Evolutionary conservation across 495 filamentous ascomycete species (phyloP), one percentile per base, ranked within the genome.

Genomic region (Amniculicola lignicola): DNA sequence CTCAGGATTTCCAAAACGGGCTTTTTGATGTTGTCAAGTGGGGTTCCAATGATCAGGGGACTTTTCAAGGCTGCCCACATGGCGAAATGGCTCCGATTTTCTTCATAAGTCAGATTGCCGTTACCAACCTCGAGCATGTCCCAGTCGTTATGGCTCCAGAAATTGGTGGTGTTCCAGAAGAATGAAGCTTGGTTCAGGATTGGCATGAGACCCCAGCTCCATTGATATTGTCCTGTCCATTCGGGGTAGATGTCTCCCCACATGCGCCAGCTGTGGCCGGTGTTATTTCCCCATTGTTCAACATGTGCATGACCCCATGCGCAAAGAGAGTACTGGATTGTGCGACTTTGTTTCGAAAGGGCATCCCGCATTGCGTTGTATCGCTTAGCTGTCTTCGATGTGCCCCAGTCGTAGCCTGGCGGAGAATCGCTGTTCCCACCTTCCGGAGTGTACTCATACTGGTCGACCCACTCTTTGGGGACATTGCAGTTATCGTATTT

Each of bases 91-190:
- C 21, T 46, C 29, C 53, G 50, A 12, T 41, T 21, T 56, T 66
- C 63, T 18, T 54, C 59, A 50, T 54, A 49, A 5, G 47, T 66
- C 24, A 66, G 49, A 22, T 62, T 65, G 4, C 53, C 45, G 19
- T 60, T 57, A 18, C 57, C 44, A 16, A 64, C 31, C 22, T 79
- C 74, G 45, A 72, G 62, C 61, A 74, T 71, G 21, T 68, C 67
- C 14, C 67, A 39, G 36, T 70, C 68, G 31, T 55, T 63, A 41
- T 65, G 66, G 19, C 38, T 3, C 40, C 41, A 62, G 38, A 62
- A 60, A 28, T 53, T 47, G 14, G 36, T 35, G 35, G 54, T 44
- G 43, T 44, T 59, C 23, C 54, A 64, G 12, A 45, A 18, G 46
- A 52, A 64, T 9, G 22, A 27, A 2, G 46, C 44, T 21, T 57